phyloP scores from a whole-genome alignment of 2,329 filamentous ascomycete species.

The Pseudogymnoascus sp. region DNA sequence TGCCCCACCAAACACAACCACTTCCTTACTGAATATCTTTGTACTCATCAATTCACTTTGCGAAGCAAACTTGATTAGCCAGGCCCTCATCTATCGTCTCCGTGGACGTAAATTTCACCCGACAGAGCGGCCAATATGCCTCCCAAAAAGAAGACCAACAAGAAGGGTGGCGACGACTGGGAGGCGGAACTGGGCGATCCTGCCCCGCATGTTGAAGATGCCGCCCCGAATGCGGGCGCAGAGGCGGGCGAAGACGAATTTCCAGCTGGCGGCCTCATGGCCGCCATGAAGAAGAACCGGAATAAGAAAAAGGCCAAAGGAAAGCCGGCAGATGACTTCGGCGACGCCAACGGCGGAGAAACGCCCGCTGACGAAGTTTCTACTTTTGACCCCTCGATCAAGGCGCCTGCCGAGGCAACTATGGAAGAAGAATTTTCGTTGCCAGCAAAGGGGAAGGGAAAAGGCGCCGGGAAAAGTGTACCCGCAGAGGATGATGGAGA shows the following conservation, averaged over 20 bases:
- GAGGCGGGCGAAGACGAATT: conserved; percentile 33
- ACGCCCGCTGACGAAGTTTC: conserved; percentile 36
- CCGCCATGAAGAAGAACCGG: conserved; percentile 71
- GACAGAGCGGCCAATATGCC: conserved; percentile 52
- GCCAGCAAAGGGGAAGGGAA: conserved; percentile 65
- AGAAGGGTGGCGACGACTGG: conserved; percentile 84
- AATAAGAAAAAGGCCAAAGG: conserved; percentile 89
- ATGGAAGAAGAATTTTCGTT: conserved; percentile 80
- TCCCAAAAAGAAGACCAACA: conserved; percentile 91
- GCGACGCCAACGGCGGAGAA: conserved; percentile 52
- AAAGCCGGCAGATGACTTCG: conserved; percentile 61
- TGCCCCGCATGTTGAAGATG: conserved; percentile 38
- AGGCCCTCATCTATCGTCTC: neutral
- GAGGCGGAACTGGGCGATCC: conserved; percentile 86
- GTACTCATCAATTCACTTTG: neutral
- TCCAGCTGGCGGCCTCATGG: conserved; percentile 58
- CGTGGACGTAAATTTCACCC: neutral
- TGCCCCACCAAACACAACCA: conserved; percentile 7
- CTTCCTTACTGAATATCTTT: neutral
- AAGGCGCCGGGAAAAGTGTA: conserved; percentile 41
- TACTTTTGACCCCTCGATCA: conserved; percentile 39
- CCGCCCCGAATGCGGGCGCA: conserved; percentile 32
- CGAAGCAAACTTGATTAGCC: neutral
- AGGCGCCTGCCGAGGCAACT: conserved; percentile 71
- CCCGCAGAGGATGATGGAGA: conserved; percentile 40